Conservation (phyloP, 164 flowering plant genomes). For the Vitis cinerea region DNA sequence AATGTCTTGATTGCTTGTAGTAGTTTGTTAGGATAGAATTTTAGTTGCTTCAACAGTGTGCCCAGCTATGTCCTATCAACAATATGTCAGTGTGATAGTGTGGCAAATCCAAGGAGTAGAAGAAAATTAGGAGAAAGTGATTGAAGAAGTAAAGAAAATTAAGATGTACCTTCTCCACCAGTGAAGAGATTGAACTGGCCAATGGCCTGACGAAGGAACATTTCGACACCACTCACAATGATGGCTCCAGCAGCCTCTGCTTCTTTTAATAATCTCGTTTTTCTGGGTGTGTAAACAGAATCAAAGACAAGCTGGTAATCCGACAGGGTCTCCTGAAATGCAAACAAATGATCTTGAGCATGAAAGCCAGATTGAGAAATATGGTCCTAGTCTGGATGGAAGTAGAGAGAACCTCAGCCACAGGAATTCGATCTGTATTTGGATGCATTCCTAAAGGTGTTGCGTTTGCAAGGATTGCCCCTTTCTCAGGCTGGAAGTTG, state of each 20-base stretch:
- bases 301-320: conserved; percentile 49
- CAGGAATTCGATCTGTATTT: conserved; percentile 44
- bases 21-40: neutral
- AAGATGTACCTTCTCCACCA: conserved; percentile 27
- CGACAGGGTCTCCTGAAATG: conserved; percentile 32
- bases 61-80: neutral
- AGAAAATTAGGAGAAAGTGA: no score
- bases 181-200: conserved; percentile 54
- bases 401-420: conserved; percentile 42
- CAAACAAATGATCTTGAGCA: neutral
- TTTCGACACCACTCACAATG: conserved; percentile 53
- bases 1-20: neutral
- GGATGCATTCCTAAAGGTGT: conserved; percentile 73
- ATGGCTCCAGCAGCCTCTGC: conserved; percentile 54
- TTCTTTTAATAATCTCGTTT: conserved; percentile 45
- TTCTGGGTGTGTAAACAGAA: conserved; percentile 54
- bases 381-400: neutral
- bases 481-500: conserved; percentile 43
- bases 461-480: conserved; percentile 63
- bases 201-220: conserved; percentile 58
- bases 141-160: neutral
- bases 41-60: neutral
- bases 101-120: neutral
- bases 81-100: neutral
- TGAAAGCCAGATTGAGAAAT: neutral